These are phyloP conservation scores for Suhomyces taliae DNA, from an alignment of 1,139 yeast genomes.

Conservation along the genomic window DNA sequence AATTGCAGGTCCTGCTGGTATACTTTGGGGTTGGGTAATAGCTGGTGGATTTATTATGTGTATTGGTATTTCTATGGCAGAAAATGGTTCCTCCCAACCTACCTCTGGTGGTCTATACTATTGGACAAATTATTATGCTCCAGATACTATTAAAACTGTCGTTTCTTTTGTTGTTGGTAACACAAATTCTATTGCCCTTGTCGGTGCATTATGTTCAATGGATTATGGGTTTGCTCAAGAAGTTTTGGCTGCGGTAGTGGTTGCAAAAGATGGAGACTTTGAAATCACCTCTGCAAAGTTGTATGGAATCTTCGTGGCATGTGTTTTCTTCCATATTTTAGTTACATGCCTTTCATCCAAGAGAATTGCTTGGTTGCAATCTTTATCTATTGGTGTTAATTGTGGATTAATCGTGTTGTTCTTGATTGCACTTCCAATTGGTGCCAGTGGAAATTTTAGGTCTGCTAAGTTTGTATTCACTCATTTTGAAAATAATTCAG, in stretches of 20 bases:
- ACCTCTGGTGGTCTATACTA: conserved; percentile 67
- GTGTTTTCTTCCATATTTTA: conserved; percentile 44
- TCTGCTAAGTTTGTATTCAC: conserved; percentile 40
- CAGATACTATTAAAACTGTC: conserved; percentile 23
- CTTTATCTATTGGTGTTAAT: conserved; percentile 23
- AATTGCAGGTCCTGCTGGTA: conserved; percentile 54
- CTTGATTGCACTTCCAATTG: conserved; percentile 29
- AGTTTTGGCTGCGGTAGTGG: conserved; percentile 50
- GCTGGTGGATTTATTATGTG: conserved; percentile 55
- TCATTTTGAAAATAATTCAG: conserved; percentile 49
- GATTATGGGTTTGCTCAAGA: conserved; percentile 60
- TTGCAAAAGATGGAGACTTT: conserved; percentile 48
- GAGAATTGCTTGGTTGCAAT: conserved; percentile 18
- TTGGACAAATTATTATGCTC: conserved; percentile 59
- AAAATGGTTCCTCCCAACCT: conserved; percentile 67
- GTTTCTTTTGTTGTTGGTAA: conserved; percentile 60
- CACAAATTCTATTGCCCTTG: conserved; percentile 56
- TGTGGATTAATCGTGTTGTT: conserved; percentile 18
- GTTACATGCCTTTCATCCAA: conserved; percentile 51
- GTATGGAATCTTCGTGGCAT: conserved; percentile 58
- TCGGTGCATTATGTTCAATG: conserved; percentile 57
- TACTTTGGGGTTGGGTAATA: conserved; percentile 72
- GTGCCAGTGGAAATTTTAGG: conserved; percentile 26
- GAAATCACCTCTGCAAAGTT: conserved; percentile 46
- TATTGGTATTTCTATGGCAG: conserved; percentile 67